Percentiles rank a stretch among this genome's conserved stretches.
Evolutionary conservation across 805 yeast species (phyloP).

Genomic region (Kodamaea lidongshanica): DNA sequence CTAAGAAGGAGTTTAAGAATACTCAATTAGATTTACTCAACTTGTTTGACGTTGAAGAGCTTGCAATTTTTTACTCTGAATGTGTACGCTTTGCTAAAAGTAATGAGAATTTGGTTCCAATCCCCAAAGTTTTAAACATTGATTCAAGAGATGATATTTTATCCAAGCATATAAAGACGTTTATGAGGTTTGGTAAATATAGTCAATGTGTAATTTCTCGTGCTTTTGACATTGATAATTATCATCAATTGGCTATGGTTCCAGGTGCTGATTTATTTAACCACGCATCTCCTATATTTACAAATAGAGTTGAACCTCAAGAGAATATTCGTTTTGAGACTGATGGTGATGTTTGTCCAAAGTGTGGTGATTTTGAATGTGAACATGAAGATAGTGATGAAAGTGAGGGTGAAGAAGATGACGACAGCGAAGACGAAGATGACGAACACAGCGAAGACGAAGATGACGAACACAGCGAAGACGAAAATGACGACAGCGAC

Average conservation of each 20-base stretch:
- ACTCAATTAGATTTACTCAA: constrained; percentile 60
- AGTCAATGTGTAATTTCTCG: constrained; percentile 65
- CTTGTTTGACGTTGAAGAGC: constrained; percentile 45
- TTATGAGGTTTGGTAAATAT: constrained; percentile 47
- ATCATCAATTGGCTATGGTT: constrained; percentile 68
- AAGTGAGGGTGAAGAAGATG: constrained; percentile 13
- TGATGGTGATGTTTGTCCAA: constrained; percentile 26
- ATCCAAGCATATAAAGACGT: constrained; percentile 17
- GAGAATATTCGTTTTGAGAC: constrained; percentile 65
- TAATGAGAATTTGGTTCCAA: constrained; percentile 19
- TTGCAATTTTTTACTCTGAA: constrained; percentile 33
- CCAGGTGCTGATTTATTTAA: constrained; percentile 92
- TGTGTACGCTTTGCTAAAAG: constrained; percentile 38
- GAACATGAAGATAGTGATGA: constrained; percentile 17
- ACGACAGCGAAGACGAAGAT: constrained; percentile 13
- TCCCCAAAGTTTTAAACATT: constrained; percentile 33
- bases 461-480: constrained; percentile 12
- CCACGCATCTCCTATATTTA: constrained; percentile 43
- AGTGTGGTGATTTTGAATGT: constrained; percentile 20
- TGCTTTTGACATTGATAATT: constrained; percentile 75
- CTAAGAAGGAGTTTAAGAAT: constrained; percentile 44
- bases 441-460: constrained; percentile 12
- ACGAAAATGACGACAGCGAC: constrained; percentile 8
- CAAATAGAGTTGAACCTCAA: constrained; percentile 13
- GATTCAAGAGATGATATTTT: constrained; percentile 17